Conservation (phyloP, 768 basidiomycete genomes). For the Russula compacta region DNA sequence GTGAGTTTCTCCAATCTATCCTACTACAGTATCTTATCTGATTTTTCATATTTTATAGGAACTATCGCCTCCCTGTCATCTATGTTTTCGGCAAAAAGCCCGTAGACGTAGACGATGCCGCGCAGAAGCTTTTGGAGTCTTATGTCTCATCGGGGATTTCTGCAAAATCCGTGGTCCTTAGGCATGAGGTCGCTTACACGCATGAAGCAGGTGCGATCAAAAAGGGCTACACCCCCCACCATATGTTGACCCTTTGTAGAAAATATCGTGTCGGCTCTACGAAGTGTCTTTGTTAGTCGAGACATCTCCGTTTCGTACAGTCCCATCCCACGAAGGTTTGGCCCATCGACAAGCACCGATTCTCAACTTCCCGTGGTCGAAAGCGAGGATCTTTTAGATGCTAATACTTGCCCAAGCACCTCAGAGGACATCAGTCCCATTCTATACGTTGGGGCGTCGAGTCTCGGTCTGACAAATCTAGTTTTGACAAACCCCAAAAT, state of each 20-base stretch:
- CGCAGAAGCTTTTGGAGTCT: conserved; percentile 32
- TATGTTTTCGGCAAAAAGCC: conserved; percentile 80
- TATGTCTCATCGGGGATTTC: conserved; percentile 22
- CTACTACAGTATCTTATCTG: not conserved
- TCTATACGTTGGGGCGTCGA: conserved; percentile 70
- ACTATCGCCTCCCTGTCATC: conserved; percentile 78
- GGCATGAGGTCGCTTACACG: conserved; percentile 71
- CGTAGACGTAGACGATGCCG: conserved; percentile 49
- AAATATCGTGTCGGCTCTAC: conserved; percentile 26
- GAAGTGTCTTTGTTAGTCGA: conserved; percentile 13
- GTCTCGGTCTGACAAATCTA: conserved; percentile 72
- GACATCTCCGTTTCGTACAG: conserved; percentile 27
- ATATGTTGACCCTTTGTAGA: conserved; percentile 25
- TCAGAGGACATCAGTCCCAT: conserved; percentile 3
- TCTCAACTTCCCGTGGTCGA: not conserved
- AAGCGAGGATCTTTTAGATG: not conserved
- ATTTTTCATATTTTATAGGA: conserved; percentile 36
- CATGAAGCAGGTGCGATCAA: conserved; percentile 47
- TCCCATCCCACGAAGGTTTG: conserved; percentile 23
- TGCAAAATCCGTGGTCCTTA: conserved; percentile 40
- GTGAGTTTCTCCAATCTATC: conserved; percentile 30
- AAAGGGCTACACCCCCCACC: not conserved
- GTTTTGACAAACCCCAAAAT: conserved; percentile 70
- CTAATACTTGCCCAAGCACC: too few species aligned
- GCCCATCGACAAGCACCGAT: conserved; percentile 12